Base-by-base conservation (phyloP, 495 filamentous ascomycete species). In the Penicillium fimorum region DNA sequence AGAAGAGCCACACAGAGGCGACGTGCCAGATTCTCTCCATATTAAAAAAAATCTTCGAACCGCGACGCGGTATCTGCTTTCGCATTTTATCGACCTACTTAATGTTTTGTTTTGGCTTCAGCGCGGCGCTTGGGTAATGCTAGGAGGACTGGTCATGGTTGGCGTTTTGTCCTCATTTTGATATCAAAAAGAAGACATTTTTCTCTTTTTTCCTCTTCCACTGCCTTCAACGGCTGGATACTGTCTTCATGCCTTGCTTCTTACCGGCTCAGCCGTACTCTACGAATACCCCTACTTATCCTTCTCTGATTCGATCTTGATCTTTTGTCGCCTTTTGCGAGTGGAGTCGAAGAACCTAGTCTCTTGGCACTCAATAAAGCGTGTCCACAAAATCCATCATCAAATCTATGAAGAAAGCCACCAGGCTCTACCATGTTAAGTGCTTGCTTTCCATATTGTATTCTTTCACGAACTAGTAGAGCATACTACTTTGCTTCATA, bases 1-100 rank as follows among this genome's bases (percentile, higher is more conserved):
- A 56, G 66, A 58, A 57, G 63, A 62, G 38, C 53, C 27, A 41
- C 50, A 8, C 65, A 66, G 30, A 40, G 66, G 44, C 58, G 63
- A 22, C 56, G 33, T 25, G 43, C 44, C 20, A 56, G 66, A 42
- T 66, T 55, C 37, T 66, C 66, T 5, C 66, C 66, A 33, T 69
- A 69, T 53, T 69, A 53, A 58, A 13, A 27, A 27, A 27, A 27
- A 37, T 30, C 2, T 41, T 48, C 12, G 15, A 11, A 32, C 42
- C 27, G 18, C 18, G n/a, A 25, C 8, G n/a, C 29, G 5, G 8
- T 24, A 27, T 27, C 5, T 50, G 24, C 25, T 22, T 38, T 29
- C 25, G 7, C 47, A 41, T 18, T 47, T 22, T 4, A 32, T 22
- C 25, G n/a, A 22, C 18, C 18, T 51, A 25, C 8, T 43, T 38